phyloP scores from a whole-genome alignment of 192 early-diverging fungal genomes.

The Gaertneriomyces sp. region DNA sequence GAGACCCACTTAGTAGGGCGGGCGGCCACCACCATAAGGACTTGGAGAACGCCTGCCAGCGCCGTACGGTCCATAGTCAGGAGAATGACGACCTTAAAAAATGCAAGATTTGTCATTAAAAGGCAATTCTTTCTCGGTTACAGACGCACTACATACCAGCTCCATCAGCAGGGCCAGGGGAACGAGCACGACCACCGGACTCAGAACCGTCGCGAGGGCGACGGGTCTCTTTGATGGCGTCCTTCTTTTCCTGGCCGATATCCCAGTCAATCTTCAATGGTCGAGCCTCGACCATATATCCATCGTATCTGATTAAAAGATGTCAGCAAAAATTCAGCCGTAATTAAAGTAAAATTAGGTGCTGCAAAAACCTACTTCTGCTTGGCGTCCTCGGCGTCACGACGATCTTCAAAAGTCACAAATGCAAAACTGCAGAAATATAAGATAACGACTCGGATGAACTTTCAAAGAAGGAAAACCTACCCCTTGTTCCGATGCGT shows the following conservation, averaged over 20 bases:
- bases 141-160: too few species aligned
- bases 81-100: too few species aligned
- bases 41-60: too few species aligned
- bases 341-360: neutral
- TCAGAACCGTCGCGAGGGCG: neutral
- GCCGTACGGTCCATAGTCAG: too few species aligned
- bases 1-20: too few species aligned
- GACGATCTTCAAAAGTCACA: slow-evolving; percentile 69
- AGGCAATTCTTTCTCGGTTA: too few species aligned
- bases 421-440: slow-evolving; percentile 64
- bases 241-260: slow-evolving; percentile 42
- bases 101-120: too few species aligned
- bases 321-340: neutral
- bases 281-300: slow-evolving; percentile 30
- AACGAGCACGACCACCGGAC: slow-evolving; percentile 6
- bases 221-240: slow-evolving; percentile 17
- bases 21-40: too few species aligned
- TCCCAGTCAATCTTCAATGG: slow-evolving; percentile 48
- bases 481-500: slow-evolving; percentile 81
- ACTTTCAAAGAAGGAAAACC: neutral
- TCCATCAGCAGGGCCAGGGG: slow-evolving; percentile 5
- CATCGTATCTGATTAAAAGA: slow-evolving; percentile 22
- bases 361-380: slow-evolving; percentile 32
- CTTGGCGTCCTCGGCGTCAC: slow-evolving; percentile 64
- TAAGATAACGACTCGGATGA: slow-evolving; percentile 3